Evolutionary conservation across 495 filamentous ascomycete species (phyloP).

Genomic region (Neurospora sp.): DNA sequence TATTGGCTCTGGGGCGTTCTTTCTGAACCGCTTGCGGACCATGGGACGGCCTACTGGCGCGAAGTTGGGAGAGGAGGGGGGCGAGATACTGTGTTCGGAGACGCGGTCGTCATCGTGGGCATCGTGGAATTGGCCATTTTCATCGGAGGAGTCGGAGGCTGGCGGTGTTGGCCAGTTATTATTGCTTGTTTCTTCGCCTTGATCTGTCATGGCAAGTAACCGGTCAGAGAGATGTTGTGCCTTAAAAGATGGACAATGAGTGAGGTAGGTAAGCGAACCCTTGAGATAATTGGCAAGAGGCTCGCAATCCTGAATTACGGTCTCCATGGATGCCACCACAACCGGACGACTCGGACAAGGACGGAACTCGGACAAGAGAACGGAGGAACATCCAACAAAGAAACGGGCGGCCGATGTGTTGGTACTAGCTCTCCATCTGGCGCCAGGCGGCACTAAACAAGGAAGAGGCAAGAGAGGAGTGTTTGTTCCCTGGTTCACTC

Average conservation of each 20-base stretch:
- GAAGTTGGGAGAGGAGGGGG: slow-evolving; percentile 47
- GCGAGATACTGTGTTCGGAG: slow-evolving; percentile 26
- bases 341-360: slow-evolving; percentile 1
- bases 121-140: slow-evolving; percentile 7
- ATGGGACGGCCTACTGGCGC: slow-evolving; percentile 64
- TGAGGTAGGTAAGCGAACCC: slow-evolving; percentile 45
- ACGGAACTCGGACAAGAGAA: background rate
- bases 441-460: slow-evolving; percentile 7
- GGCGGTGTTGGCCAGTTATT: slow-evolving; percentile 29
- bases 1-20: slow-evolving; percentile 52
- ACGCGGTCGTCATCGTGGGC: slow-evolving; percentile 4
- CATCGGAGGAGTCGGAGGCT: slow-evolving; percentile 28
- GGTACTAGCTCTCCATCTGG: slow-evolving; percentile 23
- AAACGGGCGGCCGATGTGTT: slow-evolving; percentile 1
- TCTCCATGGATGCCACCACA: slow-evolving; percentile 59
- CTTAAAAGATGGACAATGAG: slow-evolving; percentile 2
- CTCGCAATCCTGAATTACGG: slow-evolving; percentile 79
- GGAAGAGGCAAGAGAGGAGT: background rate
- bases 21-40: slow-evolving; percentile 55
- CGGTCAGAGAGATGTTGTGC: background rate
- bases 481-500: background rate
- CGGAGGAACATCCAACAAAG: background rate
- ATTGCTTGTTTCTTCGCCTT: slow-evolving; percentile 30
- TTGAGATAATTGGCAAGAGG: slow-evolving; percentile 89
- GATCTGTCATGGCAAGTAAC: slow-evolving; percentile 16